Evolutionary conservation across 176 grass and related monocot species (phyloP), one percentile per base, ranked within the genome.

Genomic region (Themeda triandra): DNA sequence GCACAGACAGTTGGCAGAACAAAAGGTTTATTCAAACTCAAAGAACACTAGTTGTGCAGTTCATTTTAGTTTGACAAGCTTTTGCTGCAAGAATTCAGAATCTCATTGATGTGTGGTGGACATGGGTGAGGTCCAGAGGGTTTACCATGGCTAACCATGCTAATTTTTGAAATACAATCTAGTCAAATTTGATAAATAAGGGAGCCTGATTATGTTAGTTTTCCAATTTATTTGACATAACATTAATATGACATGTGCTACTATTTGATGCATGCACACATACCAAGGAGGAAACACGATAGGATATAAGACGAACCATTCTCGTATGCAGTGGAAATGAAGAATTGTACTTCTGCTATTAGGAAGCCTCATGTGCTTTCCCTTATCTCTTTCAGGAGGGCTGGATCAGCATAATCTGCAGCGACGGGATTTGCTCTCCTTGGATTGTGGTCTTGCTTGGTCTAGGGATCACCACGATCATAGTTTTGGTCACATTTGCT

Each of bases 381-480:
- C 13, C 27, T 14, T 81, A 10, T 32, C 27, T 56, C 40, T 76
- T 87, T 80, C 85, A 94, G 87, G 91, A 94, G 87, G 88, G 81
- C 72, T 84, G 79, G 86, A 85, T 69, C 51, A 69, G 54, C n/a
- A 65, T 17, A 63, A 59, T 84, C 18, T 90, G 74, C 40, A 66
- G 60, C 1, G 83, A 66, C 1, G 76, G 82, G 54, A 83, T 85
- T 53, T 92, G 92, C 77, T 83, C 73, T 49, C 84, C 73, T 24
- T 89, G 87, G 92, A 94, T 83, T 14, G 48, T 90, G 56, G 12
- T 77, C n/a, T 8, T 74, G 2, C 31, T 87, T 68, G 72, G 86
- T 51, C 28, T 90, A 44, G 76, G 63, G 23, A 69, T 87, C 39
- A 12, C 78, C 0, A 23, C 63, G 5, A 27, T 83, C 36, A 37